Evolutionary conservation across 1,284 basidiomycete species (phyloP).

Genomic region (Rhizopogon hawkerae): DNA sequence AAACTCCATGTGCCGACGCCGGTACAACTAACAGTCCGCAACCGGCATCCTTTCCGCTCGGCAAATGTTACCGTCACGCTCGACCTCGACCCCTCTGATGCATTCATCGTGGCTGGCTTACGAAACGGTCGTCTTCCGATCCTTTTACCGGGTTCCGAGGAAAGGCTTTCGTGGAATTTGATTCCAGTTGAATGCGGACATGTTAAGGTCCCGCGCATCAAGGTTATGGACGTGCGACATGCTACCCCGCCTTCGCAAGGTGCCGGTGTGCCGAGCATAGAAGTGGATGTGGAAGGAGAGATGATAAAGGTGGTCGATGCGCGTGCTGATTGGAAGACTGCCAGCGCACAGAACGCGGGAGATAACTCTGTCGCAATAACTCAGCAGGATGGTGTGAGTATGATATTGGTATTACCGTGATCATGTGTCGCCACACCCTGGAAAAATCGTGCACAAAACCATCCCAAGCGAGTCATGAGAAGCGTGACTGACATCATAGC

Average conservation of each 20-base stretch:
- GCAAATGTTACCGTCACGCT: slow-evolving; percentile 55
- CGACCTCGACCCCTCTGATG: slow-evolving; percentile 54
- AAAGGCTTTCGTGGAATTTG: slow-evolving; percentile 53
- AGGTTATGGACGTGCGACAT: slow-evolving; percentile 47
- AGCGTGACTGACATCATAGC: not conserved
- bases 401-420: slow-evolving; percentile 17
- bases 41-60: slow-evolving; percentile 50
- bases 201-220: slow-evolving; percentile 49
- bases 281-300: slow-evolving; percentile 32
- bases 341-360: slow-evolving; percentile 13
- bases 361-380: not conserved
- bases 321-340: slow-evolving; percentile 31
- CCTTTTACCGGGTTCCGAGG: slow-evolving; percentile 62
- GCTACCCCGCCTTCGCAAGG: slow-evolving; percentile 22
- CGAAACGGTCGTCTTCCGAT: slow-evolving; percentile 56
- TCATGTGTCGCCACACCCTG: not conserved
- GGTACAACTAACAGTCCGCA: slow-evolving; percentile 54
- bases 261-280: slow-evolving; percentile 16
- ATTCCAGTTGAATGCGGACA: slow-evolving; percentile 67
- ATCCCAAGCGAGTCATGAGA: too few relatives aligned
- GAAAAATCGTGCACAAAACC: not conserved
- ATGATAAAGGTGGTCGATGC: slow-evolving; percentile 46
- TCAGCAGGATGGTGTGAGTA: not conserved
- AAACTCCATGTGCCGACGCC: slow-evolving; percentile 52
- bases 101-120: slow-evolving; percentile 65